These are phyloP conservation scores for Allomyces macrogynus DNA, from an alignment of 192 early-diverging fungal genomes.

Conservation along the genomic window DNA sequence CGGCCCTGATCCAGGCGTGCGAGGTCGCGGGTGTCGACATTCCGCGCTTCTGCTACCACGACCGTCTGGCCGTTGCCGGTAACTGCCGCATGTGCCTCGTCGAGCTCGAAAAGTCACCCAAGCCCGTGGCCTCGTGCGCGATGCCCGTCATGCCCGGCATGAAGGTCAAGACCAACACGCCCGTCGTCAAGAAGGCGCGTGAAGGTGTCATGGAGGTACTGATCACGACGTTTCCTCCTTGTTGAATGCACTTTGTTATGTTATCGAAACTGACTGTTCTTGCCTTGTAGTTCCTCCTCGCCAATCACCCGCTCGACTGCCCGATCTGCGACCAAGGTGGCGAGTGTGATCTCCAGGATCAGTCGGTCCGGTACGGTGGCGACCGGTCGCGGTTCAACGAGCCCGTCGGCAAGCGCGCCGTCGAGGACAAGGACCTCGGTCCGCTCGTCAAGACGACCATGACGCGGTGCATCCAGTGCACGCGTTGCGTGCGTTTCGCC, in stretches of 20 bases:
- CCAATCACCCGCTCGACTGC: slow-evolving; percentile 96
- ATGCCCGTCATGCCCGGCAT: slow-evolving; percentile 95
- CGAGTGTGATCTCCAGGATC: slow-evolving; percentile 98
- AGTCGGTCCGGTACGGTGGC: slow-evolving; percentile 82
- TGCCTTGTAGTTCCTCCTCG: slow-evolving; percentile 53
- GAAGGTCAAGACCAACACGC: slow-evolving; percentile 87
- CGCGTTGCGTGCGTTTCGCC: slow-evolving; percentile 91
- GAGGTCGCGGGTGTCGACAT: slow-evolving; percentile 77
- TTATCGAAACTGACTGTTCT: slow-evolving; percentile 19
- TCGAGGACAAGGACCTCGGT: slow-evolving; percentile 93
- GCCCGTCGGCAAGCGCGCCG: slow-evolving; percentile 72
- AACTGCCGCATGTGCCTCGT: slow-evolving; percentile 99
- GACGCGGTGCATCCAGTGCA: slow-evolving; percentile 99
- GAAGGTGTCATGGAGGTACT: slow-evolving; percentile 59
- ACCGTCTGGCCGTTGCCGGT: slow-evolving; percentile 86
- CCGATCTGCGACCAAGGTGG: slow-evolving; percentile 99
- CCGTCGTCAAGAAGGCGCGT: slow-evolving; percentile 87
- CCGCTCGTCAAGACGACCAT: slow-evolving; percentile 89
- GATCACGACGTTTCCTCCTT: background rate
- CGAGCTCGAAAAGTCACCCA: slow-evolving; percentile 88
- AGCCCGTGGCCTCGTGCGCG: slow-evolving; percentile 90
- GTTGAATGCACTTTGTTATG: background rate
- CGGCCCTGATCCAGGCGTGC: slow-evolving; percentile 92
- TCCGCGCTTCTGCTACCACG: slow-evolving; percentile 58
- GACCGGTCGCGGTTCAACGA: slow-evolving; percentile 82